phyloP scores from a whole-genome alignment of 768 basidiomycete genomes.

The Boletus rubropictus region DNA sequence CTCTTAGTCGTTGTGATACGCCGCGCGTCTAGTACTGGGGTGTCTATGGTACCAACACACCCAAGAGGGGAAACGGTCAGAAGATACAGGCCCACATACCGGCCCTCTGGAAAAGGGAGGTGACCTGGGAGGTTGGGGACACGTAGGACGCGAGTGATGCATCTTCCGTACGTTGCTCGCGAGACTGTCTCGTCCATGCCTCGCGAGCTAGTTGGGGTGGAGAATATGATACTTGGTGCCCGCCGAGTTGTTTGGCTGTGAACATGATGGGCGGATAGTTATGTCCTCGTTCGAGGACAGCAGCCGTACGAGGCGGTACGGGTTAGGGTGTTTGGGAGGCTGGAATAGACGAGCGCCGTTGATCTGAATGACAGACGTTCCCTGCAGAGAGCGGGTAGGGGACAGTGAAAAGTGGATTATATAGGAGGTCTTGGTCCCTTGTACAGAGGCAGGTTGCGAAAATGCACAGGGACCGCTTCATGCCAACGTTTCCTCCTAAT shows the following conservation, averaged over 20 bases:
- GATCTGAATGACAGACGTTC: constrained; percentile 1
- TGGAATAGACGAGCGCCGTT: constrained; percentile 7
- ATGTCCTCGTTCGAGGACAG: not conserved
- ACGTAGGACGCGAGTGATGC: constrained; percentile 1
- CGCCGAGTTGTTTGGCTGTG: not conserved
- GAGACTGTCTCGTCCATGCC: not conserved
- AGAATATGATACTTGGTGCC: constrained; percentile 1
- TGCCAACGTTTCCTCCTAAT: constrained; percentile 48
- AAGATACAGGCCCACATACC: not conserved
- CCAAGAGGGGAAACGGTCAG: not conserved
- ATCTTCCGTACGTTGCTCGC: not conserved
- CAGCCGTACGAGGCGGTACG: not conserved
- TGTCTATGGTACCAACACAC: not conserved
- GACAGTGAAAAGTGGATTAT: constrained; percentile 5
- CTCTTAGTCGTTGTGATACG: not conserved
- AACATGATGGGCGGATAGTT: constrained; percentile 3
- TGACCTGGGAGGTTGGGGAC: constrained; percentile 6
- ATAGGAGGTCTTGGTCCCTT: constrained; percentile 20
- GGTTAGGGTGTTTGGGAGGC: not conserved
- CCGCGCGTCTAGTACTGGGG: constrained; percentile 1
- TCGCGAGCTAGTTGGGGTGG: constrained; percentile 2
- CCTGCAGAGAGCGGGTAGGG: not conserved
- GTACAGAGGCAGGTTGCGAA: constrained; percentile 24
- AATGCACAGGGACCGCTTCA: constrained; percentile 32
- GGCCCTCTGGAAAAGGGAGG: not conserved